Conservation (phyloP, 495 filamentous ascomycete species). For the Hypoxylon fuscum region DNA sequence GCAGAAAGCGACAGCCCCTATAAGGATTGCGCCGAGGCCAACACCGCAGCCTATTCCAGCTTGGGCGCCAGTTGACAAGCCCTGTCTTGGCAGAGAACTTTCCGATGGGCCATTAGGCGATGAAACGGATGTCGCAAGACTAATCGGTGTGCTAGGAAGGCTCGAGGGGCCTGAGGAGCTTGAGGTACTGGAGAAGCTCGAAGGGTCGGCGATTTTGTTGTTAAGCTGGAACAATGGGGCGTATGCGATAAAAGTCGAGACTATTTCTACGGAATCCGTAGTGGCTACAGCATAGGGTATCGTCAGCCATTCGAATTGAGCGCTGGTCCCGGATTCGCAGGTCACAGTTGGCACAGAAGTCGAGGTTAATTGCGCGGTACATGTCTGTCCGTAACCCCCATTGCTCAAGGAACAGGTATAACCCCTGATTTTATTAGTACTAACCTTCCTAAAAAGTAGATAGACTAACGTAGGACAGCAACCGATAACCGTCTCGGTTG, state of each 20-base stretch:
- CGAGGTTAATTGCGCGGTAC: slow-evolving; percentile 3
- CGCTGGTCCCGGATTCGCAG: slow-evolving; percentile 14
- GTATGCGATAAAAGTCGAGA: slow-evolving; percentile 6
- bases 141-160: too few relatives aligned
- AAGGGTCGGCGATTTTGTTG: not conserved
- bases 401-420: not conserved
- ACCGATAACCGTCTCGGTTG: slow-evolving; percentile 13
- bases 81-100: not conserved
- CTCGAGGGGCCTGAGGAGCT: too few relatives aligned
- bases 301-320: slow-evolving; percentile 7
- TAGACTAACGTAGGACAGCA: slow-evolving; percentile 20
- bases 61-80: slow-evolving; percentile 3
- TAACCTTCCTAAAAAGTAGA: not conserved
- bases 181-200: not conserved
- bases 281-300: slow-evolving; percentile 2
- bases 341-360: slow-evolving; percentile 12
- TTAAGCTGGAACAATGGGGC: slow-evolving; percentile 21
- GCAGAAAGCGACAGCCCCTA: slow-evolving; percentile 5
- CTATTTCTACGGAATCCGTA: not conserved
- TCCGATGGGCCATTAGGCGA: not conserved
- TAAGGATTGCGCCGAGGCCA: slow-evolving; percentile 7
- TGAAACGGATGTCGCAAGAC: not conserved
- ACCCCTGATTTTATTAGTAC: slow-evolving; percentile 15
- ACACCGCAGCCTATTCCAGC: slow-evolving; percentile 14
- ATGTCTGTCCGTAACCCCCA: not conserved